Base-by-base conservation (phyloP, 2,329 filamentous ascomycete species). In the Penicillium sp. region DNA sequence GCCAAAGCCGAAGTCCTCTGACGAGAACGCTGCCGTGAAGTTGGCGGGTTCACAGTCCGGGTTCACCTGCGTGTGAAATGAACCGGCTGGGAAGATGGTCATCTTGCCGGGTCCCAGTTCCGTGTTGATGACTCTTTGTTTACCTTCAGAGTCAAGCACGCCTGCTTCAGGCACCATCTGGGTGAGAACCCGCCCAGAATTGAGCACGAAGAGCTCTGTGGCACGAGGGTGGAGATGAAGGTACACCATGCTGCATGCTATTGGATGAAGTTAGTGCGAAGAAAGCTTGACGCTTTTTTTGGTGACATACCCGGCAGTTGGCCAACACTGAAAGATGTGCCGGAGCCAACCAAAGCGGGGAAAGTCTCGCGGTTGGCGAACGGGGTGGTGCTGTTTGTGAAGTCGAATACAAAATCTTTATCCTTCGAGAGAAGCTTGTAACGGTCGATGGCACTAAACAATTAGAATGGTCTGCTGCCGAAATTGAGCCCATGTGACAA, bases 61-160 rank as follows among this genome's bases (percentile, higher is more conserved):
- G 41, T 68, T 68, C 47, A 68, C 60, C 56, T 68, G 65, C 37
- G 64, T 65, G 49, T 68, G 65, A 41, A 68, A 68, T 24, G 61
- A 68, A 1, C 66, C 64, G 6, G 61, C 63, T n/a, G 64, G 66
- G 47, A 59, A 68, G 29, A 68, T 52, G 1, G 66, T 68, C 43
- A 68, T 50, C 55, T 59, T 59, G 3, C 65, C 65, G 2, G 64
- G 48, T 4, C 27, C 14, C 6, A 67, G 50, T 35, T 67, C 63
- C 0, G 49, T 51, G 16, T 51, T 44, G 41, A 68, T 62, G 1
- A 65, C 60, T 14, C 65, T 58, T 24, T 64, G 64, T 0, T 59
- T 61, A 5, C 58, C 59, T 5, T 64, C 41, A 9, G 57, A 24
- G 35, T 65, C 56, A 9, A 57, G 14, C 7, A 63, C 58, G 10